These are phyloP conservation scores for Lyophyllum shimeji DNA, from an alignment of 768 basidiomycete genomes.

Conservation along the genomic window DNA sequence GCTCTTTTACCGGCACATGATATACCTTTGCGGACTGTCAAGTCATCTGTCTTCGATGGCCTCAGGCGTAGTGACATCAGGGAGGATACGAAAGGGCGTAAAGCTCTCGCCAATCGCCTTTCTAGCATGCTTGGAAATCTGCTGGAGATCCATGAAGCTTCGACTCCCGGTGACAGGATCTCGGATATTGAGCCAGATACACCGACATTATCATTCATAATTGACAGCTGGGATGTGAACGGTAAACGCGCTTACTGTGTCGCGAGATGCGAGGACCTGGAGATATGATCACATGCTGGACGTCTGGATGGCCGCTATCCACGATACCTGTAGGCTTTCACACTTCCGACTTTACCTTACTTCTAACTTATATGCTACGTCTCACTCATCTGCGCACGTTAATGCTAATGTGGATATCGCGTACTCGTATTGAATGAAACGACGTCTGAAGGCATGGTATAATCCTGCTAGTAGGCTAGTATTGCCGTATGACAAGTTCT, in stretches of 20 bases:
- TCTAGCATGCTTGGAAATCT: constrained; percentile 49
- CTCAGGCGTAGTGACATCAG: constrained; percentile 43
- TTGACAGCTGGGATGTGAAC: constrained; percentile 29
- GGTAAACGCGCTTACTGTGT: constrained; percentile 26
- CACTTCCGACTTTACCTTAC: not conserved
- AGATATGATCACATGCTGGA: not conserved
- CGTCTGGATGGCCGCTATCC: too few relatives aligned
- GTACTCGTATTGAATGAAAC: too few relatives aligned
- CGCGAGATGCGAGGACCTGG: constrained; percentile 14
- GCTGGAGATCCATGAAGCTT: constrained; percentile 34
- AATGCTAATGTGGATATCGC: too few relatives aligned
- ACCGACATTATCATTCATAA: constrained; percentile 11
- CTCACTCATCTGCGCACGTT: too few relatives aligned
- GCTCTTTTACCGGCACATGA: not conserved
- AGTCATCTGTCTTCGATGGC: constrained; percentile 47
- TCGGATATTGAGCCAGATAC: constrained; percentile 4
- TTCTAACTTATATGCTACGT: too few relatives aligned
- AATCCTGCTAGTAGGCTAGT: too few relatives aligned
- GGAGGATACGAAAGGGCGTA: constrained; percentile 36
- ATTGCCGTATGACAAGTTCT: too few relatives aligned
- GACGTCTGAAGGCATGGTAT: too few relatives aligned
- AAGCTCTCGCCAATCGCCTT: constrained; percentile 39
- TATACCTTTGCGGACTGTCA: constrained; percentile 1
- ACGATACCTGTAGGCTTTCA: too few relatives aligned
- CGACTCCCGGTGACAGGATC: constrained; percentile 3